Base-by-base conservation (phyloP, 129 eudicot genomes). In the Escallonia rubra region DNA sequence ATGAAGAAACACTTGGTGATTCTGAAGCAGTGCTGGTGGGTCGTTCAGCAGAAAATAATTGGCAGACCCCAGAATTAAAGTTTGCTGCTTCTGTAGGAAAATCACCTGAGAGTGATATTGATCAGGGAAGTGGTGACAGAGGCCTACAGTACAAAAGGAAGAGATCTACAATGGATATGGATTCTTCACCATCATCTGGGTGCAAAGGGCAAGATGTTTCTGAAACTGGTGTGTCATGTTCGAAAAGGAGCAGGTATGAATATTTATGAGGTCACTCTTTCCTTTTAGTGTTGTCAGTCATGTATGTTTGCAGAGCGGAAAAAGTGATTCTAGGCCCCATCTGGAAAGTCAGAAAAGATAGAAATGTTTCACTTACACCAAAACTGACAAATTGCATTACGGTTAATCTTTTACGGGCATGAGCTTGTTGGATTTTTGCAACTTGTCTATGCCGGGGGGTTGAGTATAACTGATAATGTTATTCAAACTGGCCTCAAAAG, bases 191-290 rank as follows among this genome's bases (percentile, higher is more conserved):
- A 74, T 74, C 79, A 15, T 13, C 78, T 40, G 53, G 64, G 65
- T 39, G 73, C 57, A 73, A 74, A 63, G 50, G 14, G 63, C 57
- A 6, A 46, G 54, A 65, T 70, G 63, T 64, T 61, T 12, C 43
- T 38, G 78, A 56, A 63, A 71, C 65, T 47, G 57, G 82, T 76
- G 65, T 39, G 57, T 38, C 52, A 49, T 83, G 86, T 59, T 80
- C 65, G 11, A 75, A 73, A 69, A 64, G 59, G 59, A 57, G 7
- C 78, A 83, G 94, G 94, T 86, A 78, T 46, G 13, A 9, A 23
- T 16, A 38, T 59, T 14, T 51, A 57, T 52, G 13, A 34, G 12
- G 11, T 58, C 9, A 49, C 5, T 49, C 48, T 64, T 15, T 45
- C 13, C 15, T 43, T 4, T 43, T 23, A 23, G 34, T 1, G 34